Conservation (phyloP, 371 early-diverging fungal species). For the Fennellomyces sp. region DNA sequence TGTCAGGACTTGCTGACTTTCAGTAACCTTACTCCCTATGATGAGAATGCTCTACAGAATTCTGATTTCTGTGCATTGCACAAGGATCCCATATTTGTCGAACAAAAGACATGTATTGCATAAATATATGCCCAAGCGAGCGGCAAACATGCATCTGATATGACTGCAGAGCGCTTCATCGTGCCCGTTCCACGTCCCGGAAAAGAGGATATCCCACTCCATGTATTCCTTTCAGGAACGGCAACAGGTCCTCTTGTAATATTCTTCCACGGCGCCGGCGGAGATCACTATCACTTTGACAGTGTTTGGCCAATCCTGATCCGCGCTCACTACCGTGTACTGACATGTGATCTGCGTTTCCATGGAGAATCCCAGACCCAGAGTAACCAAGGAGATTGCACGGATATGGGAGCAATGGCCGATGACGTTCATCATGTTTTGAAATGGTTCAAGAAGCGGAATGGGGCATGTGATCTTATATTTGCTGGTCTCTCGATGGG, state of each 20-base stretch:
- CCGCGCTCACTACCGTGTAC: conserved; percentile 23
- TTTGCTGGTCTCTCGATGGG: conserved; percentile 49
- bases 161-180: neutral
- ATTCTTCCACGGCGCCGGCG: conserved; percentile 44
- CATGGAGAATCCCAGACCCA: conserved; percentile 38
- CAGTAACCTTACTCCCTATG: neutral
- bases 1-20: neutral
- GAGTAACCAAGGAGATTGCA: neutral
- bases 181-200: neutral
- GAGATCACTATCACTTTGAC: conserved; percentile 35
- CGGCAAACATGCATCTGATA: neutral
- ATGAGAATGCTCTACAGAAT: neutral
- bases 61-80: neutral
- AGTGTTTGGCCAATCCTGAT: conserved; percentile 14
- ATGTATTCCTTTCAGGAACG: neutral
- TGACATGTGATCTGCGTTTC: conserved; percentile 31
- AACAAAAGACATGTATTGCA: neutral
- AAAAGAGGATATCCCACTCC: neutral
- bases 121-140: no score
- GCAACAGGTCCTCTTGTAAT: conserved; percentile 8
- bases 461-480: conserved; percentile 13
- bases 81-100: neutral
- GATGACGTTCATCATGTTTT: conserved; percentile 25
- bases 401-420: neutral
- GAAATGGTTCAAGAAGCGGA: conserved; percentile 10